Evolutionary conservation across 2,329 filamentous ascomycete genomes (phyloP).

Genomic region (Fusarium sp.): DNA sequence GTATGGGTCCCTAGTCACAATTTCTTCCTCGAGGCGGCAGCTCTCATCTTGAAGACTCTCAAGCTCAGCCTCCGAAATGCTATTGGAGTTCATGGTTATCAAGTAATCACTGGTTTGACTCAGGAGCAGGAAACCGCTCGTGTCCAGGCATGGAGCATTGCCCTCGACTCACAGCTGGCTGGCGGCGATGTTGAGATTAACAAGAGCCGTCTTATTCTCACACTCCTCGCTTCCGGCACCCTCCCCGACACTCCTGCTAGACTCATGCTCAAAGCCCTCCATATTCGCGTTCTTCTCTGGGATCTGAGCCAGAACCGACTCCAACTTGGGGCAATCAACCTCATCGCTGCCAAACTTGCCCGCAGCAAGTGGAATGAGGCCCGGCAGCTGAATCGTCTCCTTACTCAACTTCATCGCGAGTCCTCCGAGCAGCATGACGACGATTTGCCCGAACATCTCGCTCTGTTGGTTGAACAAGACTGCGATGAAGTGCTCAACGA

Average conservation of each 20-base stretch:
- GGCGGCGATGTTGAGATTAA: slow-evolving; percentile 91
- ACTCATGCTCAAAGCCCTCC: slow-evolving; percentile 90
- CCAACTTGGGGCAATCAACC: slow-evolving; percentile 70
- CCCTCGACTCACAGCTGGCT: slow-evolving; percentile 89
- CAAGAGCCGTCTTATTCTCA: slow-evolving; percentile 84
- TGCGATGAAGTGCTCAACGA: slow-evolving; percentile 84
- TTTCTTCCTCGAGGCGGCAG: slow-evolving; percentile 84
- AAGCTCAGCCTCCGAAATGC: slow-evolving; percentile 83
- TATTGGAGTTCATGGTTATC: slow-evolving; percentile 79
- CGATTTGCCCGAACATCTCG: slow-evolving; percentile 76
- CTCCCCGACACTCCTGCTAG: slow-evolving; percentile 82
- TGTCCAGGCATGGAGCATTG: slow-evolving; percentile 92
- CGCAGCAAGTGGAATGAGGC: slow-evolving; percentile 84
- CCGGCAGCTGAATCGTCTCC: slow-evolving; percentile 65
- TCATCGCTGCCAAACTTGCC: slow-evolving; percentile 76
- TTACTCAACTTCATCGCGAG: slow-evolving; percentile 51
- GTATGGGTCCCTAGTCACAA: slow-evolving; percentile 90
- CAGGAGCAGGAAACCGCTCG: slow-evolving; percentile 86
- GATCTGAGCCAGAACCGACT: slow-evolving; percentile 72
- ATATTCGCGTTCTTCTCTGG: slow-evolving; percentile 90
- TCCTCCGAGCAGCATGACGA: slow-evolving; percentile 60
- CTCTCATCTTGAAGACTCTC: slow-evolving; percentile 78
- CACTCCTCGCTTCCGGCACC: slow-evolving; percentile 86
- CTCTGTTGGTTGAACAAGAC: slow-evolving; percentile 77
- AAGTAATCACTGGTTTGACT: slow-evolving; percentile 79